These are phyloP conservation scores for Russula ochroleuca DNA, from an alignment of 768 basidiomycete species.

Conservation along the genomic window DNA sequence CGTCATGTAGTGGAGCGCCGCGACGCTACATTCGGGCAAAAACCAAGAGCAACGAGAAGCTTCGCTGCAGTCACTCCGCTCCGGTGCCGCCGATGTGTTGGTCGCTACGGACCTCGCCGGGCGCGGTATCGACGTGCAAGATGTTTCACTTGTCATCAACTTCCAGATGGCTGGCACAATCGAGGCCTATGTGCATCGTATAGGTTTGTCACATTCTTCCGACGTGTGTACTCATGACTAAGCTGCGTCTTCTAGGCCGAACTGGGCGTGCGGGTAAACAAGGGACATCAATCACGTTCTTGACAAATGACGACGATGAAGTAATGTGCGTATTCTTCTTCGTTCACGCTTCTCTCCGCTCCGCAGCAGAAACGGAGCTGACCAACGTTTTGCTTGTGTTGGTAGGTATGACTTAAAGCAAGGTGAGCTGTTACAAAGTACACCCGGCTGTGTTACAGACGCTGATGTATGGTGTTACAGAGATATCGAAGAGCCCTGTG, in stretches of 20 bases:
- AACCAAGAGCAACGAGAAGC: slow-evolving; percentile 97
- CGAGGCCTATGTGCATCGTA: slow-evolving; percentile 96
- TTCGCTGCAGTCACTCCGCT: slow-evolving; percentile 78
- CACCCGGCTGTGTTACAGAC: not conserved
- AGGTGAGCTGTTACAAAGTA: slow-evolving; percentile 46
- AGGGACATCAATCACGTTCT: slow-evolving; percentile 91
- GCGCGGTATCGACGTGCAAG: slow-evolving; percentile 97
- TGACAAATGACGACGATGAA: slow-evolving; percentile 93
- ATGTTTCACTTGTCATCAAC: slow-evolving; percentile 94
- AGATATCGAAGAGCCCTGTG: slow-evolving; percentile 91
- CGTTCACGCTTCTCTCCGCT: not conserved
- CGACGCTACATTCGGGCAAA: slow-evolving; percentile 95
- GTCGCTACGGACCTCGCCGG: slow-evolving; percentile 98
- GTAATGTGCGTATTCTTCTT: slow-evolving; percentile 57
- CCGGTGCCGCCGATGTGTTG: slow-evolving; percentile 80
- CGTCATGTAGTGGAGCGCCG: slow-evolving; percentile 69
- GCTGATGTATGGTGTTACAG: slow-evolving; percentile 38
- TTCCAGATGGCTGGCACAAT: slow-evolving; percentile 97
- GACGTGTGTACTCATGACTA: slow-evolving; percentile 5
- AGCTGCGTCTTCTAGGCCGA: slow-evolving; percentile 53
- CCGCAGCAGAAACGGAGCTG: slow-evolving; percentile 9
- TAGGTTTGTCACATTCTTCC: slow-evolving; percentile 50
- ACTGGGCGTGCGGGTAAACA: slow-evolving; percentile 97
- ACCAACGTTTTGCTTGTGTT: slow-evolving; percentile 16
- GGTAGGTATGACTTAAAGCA: slow-evolving; percentile 91